Conservation (phyloP, 2,329 filamentous ascomycete genomes). For the Biscogniauxia marginata region DNA sequence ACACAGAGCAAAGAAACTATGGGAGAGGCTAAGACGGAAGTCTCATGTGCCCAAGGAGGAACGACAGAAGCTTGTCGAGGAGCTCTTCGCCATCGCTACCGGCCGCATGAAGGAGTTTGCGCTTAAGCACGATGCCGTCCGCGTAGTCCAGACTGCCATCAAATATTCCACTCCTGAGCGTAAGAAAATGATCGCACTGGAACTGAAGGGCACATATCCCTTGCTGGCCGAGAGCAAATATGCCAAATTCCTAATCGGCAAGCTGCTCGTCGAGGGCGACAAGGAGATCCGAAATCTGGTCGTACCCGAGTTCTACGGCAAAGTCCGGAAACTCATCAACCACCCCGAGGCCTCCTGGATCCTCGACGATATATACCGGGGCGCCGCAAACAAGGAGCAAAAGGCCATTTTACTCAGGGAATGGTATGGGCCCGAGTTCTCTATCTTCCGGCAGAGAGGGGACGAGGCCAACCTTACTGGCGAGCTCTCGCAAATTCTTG, state of each 20-base stretch:
- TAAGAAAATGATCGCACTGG: conserved; percentile 79
- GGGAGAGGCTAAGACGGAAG: conserved; percentile 90
- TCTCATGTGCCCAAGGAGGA: conserved; percentile 90
- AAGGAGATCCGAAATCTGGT: conserved; percentile 83
- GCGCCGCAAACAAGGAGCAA: conserved; percentile 80
- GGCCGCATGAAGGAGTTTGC: conserved; percentile 93
- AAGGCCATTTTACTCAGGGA: conserved; percentile 83
- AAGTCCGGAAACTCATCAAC: conserved; percentile 89
- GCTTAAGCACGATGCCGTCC: conserved; percentile 97
- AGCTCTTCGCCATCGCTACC: conserved; percentile 89
- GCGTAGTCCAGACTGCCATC: conserved; percentile 92
- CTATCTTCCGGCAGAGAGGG: conserved; percentile 65
- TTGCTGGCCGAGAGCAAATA: conserved; percentile 92
- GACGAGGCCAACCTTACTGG: conserved; percentile 53
- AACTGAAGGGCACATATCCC: conserved; percentile 81
- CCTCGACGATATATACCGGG: conserved; percentile 92
- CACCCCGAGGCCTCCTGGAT: conserved; percentile 98
- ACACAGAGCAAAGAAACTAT: conserved; percentile 89
- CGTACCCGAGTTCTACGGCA: conserved; percentile 91
- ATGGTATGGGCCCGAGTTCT: conserved; percentile 95
- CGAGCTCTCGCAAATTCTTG: conserved; percentile 74
- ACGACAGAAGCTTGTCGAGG: conserved; percentile 79
- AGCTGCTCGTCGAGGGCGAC: conserved; percentile 91
- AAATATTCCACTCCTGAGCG: conserved; percentile 90
- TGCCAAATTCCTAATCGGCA: conserved; percentile 95